These are phyloP conservation scores for Edhazardia aedis DNA, from an alignment of 371 early-diverging fungal genomes.

Conservation along the genomic window DNA sequence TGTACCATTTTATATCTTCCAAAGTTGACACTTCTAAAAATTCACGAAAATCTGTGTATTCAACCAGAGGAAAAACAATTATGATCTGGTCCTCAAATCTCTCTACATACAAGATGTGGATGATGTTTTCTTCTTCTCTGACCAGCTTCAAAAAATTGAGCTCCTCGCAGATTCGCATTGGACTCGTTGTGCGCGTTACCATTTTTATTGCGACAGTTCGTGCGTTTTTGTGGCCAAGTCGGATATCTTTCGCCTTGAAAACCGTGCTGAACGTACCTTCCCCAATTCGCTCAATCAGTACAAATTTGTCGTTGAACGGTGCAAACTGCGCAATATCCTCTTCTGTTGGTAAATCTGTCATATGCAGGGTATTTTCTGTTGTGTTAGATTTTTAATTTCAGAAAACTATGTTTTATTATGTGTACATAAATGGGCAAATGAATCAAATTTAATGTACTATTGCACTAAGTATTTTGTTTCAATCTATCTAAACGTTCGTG, in stretches of 20 bases:
- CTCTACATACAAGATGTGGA: constrained; percentile 57
- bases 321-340: neutral
- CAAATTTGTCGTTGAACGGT: neutral
- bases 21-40: constrained; percentile 38
- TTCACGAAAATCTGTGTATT: constrained; percentile 62
- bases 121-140: constrained; percentile 49
- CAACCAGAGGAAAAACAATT: constrained; percentile 64
- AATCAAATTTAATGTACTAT: too few relatives aligned
- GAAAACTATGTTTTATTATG: too few relatives aligned
- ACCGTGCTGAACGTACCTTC: constrained; percentile 74
- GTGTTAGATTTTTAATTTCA: too few relatives aligned
- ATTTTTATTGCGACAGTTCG: neutral
- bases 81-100: constrained; percentile 62
- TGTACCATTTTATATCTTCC: constrained; percentile 58
- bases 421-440: too few relatives aligned
- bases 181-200: constrained; percentile 43
- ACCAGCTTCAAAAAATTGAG: constrained; percentile 57
- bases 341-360: neutral
- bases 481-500: too few relatives aligned
- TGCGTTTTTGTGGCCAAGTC: constrained; percentile 53
- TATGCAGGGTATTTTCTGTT: neutral
- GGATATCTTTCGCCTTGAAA: constrained; percentile 64
- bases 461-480: too few relatives aligned
- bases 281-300: constrained; percentile 23
- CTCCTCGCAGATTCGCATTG: constrained; percentile 64